Evolutionary conservation across 176 grass and related monocot species (phyloP), one percentile per base, ranked within the genome.

Genomic region (Echinochloa phyllopogon): DNA sequence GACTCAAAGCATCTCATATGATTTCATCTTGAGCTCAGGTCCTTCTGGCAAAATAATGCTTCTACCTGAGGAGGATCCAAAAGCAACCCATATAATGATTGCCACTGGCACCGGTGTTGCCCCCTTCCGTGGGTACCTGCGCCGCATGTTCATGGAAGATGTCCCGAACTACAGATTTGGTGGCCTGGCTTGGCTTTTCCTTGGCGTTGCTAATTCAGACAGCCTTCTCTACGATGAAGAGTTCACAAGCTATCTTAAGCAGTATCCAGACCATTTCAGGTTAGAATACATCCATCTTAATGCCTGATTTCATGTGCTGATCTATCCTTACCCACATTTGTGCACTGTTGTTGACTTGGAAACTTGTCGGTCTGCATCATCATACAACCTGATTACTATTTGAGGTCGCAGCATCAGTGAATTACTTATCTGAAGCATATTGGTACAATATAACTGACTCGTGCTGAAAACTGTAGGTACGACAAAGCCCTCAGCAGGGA

Each of bases 11-110:
- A 45, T 74, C 60, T 75, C 29, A 79, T 60, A 3, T 29, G 16
- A 74, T 69, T 84, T 62, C 20, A 52, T 74, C 61, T 66, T 82
- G 50, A 75, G 8, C 72, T 82, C 84, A 99, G 93, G 96, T 20
- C 96, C 96, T 25, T 95, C 96, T 50, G 96, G 93, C 76, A 99
- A 99, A 85, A 96, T 99, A 78, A 99, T 99, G 96, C 89, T 99
- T 25, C 84, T 99, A 61, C 96, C 96, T 71, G 91, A 99, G 87
- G 90, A 88, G 51, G 75, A 99, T 75, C 96, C 89, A 62, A 99
- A 89, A 66, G 88, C 91, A 64, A 99, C 91, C 78, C 93, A 99
- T 77, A 96, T 99, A 73, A 99, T 99, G 93, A 99, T 99, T 53
- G 93, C 93, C 43, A 95, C 96, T 40, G 96, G 96, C 53, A 99